A percentile compares a stretch with the other conserved stretches of the same genome.
Conservation (phyloP, 257 asterid genomes). For the Echites panduratus region DNA sequence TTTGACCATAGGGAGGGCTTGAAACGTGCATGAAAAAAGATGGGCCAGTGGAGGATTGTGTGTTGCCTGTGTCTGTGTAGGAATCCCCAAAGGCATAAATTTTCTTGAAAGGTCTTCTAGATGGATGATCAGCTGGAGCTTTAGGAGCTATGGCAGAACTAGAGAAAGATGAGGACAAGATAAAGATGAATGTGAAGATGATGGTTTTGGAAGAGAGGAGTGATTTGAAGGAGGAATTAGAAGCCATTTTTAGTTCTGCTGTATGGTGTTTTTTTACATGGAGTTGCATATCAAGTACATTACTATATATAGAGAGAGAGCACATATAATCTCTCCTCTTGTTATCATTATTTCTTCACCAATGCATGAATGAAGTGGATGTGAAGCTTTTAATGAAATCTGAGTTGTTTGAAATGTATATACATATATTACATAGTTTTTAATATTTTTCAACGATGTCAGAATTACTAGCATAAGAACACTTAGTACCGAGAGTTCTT, state of each 20-base stretch:
- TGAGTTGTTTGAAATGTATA: no score
- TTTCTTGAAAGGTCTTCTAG: slow-evolving; percentile 35
- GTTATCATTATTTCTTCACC: no score
- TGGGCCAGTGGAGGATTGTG: slow-evolving; percentile 64
- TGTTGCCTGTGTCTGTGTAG: slow-evolving; percentile 93
- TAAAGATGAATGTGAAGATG: slow-evolving; percentile 7
- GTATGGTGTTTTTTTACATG: no score
- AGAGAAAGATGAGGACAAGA: slow-evolving; percentile 1
- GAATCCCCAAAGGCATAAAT: slow-evolving; percentile 87
- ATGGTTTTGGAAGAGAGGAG: neutral
- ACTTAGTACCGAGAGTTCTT: no score
- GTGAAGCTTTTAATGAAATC: no score
- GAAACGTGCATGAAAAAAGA: slow-evolving; percentile 64
- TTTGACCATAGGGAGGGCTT: slow-evolving; percentile 66
- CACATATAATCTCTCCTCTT: no score
- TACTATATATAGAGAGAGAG: no score
- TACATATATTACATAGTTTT: no score
- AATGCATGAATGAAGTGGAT: no score
- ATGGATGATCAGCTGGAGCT: neutral
- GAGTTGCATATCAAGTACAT: no score
- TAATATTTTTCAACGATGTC: no score
- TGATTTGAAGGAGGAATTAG: neutral
- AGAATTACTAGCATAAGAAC: no score
- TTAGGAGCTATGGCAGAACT: slow-evolving; percentile 6
- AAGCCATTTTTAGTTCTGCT: neutral